Evolutionary conservation across 2,329 filamentous ascomycete species (phyloP).

Genomic region (Clarireedia sp.): DNA sequence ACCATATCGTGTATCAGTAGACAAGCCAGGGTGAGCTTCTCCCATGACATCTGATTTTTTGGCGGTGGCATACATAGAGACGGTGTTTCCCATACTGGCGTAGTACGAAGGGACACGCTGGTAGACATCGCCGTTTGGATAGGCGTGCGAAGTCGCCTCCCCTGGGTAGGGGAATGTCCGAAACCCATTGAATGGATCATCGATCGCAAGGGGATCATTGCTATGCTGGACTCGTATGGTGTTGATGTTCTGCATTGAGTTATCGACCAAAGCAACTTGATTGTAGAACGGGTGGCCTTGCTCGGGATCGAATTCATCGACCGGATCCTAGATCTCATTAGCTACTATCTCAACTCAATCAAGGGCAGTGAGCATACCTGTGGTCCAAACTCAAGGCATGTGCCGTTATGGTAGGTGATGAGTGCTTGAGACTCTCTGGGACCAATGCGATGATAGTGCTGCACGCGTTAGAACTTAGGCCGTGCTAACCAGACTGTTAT

Average conservation of each 20-base stretch:
- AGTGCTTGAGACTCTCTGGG: slow-evolving; percentile 1
- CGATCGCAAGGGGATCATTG: background rate
- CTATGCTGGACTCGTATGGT: slow-evolving; percentile 11
- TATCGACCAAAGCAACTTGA: slow-evolving; percentile 18
- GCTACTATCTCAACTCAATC: background rate
- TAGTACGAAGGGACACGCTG: background rate
- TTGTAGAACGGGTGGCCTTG: slow-evolving; percentile 13
- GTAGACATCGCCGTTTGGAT: background rate
- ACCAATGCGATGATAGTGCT: slow-evolving; percentile 6
- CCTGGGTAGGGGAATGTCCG: slow-evolving; percentile 1
- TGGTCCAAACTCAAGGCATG: slow-evolving; percentile 6
- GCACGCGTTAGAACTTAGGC: background rate
- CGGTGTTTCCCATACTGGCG: background rate
- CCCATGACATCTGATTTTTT: slow-evolving; percentile 2
- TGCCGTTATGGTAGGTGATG: slow-evolving; percentile 4
- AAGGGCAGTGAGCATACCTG: slow-evolving; percentile 12
- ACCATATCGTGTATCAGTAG: slow-evolving; percentile 3
- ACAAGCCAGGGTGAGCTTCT: slow-evolving; percentile 1
- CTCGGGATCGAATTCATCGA: slow-evolving; percentile 14
- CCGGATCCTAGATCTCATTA: slow-evolving; percentile 16
- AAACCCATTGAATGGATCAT: slow-evolving; percentile 3
- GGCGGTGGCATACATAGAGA: background rate
- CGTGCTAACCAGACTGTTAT: background rate
- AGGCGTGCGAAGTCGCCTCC: background rate
- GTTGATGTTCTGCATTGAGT: slow-evolving; percentile 15